Base-by-base conservation (phyloP, 257 asterid genomes). In the Solanum verrucosum region DNA sequence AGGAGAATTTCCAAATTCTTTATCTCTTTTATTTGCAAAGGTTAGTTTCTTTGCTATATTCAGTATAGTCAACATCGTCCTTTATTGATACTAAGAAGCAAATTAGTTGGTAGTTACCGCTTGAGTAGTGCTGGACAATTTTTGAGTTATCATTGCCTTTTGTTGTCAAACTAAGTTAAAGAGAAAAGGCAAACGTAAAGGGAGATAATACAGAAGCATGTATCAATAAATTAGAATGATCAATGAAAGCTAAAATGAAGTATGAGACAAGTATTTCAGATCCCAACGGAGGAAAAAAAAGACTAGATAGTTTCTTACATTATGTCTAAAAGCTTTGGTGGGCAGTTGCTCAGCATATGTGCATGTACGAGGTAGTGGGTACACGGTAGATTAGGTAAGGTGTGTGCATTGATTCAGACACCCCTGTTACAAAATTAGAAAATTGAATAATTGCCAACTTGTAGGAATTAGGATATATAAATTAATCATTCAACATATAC, bases 1-100 rank as follows among this genome's bases (percentile, higher is more conserved):
- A 1, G 98, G 98, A 89, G 99, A 97, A 90, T 95, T 97, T 90
- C 99, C 99, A 9, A 87, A 88, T 90, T 97, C 98, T 77, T 23
- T 97, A 88, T 87, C 93, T 20, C 29, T 96, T 37, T 92, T 97
- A 85, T 91, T 91, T 88, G 95, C 93, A 52, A 94, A 96, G 99
- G 99, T 96, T 84, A 88, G 93, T 83, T 82, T 81, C 90, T 78
- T 29, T 67, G 85, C 88, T 89, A 63, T 60, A n/a, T 65, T 35
- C 70, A 14, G 65, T 29, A 37, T 35, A 29, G 40, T 44, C 25
- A 79, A 25, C 38, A 27, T 27, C 0, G 29, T 81, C 23, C 7
- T 33, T 72, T 23, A 3, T 10, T 21, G 1, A 49, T 75, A 20
- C 16, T 33, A 35, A 65, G 49, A 65, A 46, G 9, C 72, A 44